These are phyloP conservation scores for Colletotrichum lini DNA, from an alignment of 2,329 filamentous ascomycete genomes.

Conservation along the genomic window DNA sequence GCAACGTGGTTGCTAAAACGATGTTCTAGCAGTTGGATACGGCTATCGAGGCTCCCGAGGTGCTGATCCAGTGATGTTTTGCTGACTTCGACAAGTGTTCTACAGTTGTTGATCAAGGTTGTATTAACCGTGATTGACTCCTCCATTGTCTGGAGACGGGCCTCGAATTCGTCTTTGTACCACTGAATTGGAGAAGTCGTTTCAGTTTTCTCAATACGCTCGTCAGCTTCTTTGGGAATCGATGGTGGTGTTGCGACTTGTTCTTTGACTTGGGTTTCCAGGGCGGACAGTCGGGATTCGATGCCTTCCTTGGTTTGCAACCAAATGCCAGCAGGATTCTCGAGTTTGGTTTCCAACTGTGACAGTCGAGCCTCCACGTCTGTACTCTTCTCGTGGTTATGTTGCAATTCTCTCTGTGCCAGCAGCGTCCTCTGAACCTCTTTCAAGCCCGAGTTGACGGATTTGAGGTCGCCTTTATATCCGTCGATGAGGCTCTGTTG, in stretches of 20 bases:
- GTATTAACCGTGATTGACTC: background rate
- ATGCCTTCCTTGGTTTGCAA: background rate
- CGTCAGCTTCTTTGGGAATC: background rate
- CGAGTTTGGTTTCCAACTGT: background rate
- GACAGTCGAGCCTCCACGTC: background rate
- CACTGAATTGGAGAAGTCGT: background rate
- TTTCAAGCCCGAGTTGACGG: background rate
- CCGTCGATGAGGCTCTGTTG: background rate
- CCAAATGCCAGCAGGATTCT: background rate
- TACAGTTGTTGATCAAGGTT: constrained; percentile 27
- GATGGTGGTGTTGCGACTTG: background rate
- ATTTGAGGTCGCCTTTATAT: background rate
- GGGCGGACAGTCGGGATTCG: background rate
- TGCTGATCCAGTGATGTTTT: constrained; percentile 24
- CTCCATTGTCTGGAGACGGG: constrained; percentile 20
- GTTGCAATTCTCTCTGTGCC: background rate
- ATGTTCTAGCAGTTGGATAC: constrained; percentile 16
- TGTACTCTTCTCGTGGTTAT: background rate
- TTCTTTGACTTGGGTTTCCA: background rate
- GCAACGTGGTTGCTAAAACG: background rate
- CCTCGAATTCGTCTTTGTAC: background rate
- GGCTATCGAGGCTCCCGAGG: constrained; percentile 6
- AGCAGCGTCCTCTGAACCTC: background rate
- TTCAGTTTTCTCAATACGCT: background rate
- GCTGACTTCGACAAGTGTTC: constrained; percentile 30